phyloP scores from a whole-genome alignment of 345 rosid species.

The Acer campestre region DNA sequence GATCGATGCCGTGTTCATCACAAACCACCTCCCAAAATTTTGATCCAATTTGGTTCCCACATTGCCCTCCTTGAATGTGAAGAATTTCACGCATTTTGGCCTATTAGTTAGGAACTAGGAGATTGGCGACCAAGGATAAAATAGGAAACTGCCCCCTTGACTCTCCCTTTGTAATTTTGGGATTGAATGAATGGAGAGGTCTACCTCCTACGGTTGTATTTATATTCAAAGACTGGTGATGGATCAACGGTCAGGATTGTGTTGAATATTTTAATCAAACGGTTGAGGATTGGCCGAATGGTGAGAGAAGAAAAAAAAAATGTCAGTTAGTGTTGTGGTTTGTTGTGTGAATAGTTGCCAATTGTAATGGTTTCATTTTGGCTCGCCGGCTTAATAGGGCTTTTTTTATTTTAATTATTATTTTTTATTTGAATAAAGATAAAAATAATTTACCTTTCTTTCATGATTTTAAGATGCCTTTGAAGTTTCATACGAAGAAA shows the following conservation, averaged over 20 bases:
- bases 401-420: neutral
- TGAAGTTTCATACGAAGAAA: neutral
- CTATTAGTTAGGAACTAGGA: neutral
- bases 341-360: conserved; percentile 19
- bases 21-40: conserved; percentile 44
- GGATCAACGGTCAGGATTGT: neutral
- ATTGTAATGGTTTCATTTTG: conserved; percentile 15
- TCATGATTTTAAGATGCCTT: neutral
- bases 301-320: neutral
- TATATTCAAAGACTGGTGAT: neutral
- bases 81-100: conserved; percentile 42
- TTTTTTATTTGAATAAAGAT: neutral
- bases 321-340: conserved; percentile 15
- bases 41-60: conserved; percentile 43
- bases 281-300: conserved; percentile 21
- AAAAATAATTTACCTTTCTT: neutral
- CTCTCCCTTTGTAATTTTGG: neutral
- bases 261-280: conserved; percentile 5
- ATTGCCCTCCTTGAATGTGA: conserved; percentile 46
- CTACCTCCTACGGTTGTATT: neutral
- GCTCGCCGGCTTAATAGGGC: conserved; percentile 21
- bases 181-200: neutral
- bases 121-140: neutral
- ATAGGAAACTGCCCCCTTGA: neutral
- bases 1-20: conserved; percentile 42